These are phyloP conservation scores for Botryotinia narcissicola DNA, from an alignment of 2,329 filamentous ascomycete genomes.

Conservation along the genomic window DNA sequence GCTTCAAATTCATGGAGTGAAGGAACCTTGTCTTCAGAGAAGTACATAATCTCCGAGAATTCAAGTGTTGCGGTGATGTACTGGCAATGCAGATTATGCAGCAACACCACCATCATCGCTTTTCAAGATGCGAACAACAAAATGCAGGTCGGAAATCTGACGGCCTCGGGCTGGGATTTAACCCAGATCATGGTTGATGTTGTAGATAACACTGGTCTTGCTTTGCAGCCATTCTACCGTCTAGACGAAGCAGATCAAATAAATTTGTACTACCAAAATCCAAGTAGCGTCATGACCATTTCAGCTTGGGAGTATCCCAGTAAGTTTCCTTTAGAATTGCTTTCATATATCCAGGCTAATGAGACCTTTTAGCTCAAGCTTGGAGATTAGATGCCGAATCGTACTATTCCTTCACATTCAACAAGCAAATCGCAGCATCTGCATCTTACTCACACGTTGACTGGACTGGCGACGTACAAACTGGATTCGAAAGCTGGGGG, in stretches of 20 bases:
- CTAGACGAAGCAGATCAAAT: slow-evolving; percentile 22
- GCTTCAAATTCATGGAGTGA: slow-evolving; percentile 18
- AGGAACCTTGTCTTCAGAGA: slow-evolving; percentile 21
- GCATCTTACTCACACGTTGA: neutral
- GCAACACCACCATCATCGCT: slow-evolving; percentile 22
- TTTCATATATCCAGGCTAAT: neutral
- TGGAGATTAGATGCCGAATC: neutral
- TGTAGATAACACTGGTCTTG: slow-evolving; percentile 22
- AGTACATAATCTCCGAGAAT: slow-evolving; percentile 17
- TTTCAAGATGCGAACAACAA: slow-evolving; percentile 25
- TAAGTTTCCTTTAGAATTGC: neutral
- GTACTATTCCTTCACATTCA: neutral
- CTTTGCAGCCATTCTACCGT: slow-evolving; percentile 23
- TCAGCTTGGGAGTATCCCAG: slow-evolving; percentile 12
- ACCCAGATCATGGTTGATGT: slow-evolving; percentile 22
- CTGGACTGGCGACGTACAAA: neutral
- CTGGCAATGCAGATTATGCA: slow-evolving; percentile 23
- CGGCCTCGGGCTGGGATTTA: slow-evolving; percentile 22
- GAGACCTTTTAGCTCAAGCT: neutral
- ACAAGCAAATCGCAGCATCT: neutral
- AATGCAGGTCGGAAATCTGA: slow-evolving; percentile 24
- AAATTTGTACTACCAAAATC: slow-evolving; percentile 23
- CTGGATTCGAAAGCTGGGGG: slow-evolving; percentile 3
- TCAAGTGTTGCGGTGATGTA: slow-evolving; percentile 24
- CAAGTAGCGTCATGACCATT: slow-evolving; percentile 17